Conservation (phyloP, 257 asterid species). For the Penstemon eatonii region DNA sequence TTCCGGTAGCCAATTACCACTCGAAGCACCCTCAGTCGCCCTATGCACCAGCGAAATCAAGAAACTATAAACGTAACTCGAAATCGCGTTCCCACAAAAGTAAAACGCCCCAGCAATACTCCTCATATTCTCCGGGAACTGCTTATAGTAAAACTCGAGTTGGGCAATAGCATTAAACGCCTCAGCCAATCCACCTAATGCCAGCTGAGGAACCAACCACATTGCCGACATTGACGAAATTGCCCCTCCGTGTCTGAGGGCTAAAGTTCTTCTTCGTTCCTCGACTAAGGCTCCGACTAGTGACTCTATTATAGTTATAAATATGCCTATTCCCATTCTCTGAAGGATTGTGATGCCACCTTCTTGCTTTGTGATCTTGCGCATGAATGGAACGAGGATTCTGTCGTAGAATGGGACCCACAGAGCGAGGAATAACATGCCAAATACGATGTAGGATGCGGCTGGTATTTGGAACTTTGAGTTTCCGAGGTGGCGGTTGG, state of each 20-base stretch:
- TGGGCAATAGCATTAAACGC: conserved; percentile 66
- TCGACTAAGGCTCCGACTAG: conserved; percentile 55
- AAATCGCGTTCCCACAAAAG: conserved; percentile 51
- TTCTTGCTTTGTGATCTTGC: conserved; percentile 37
- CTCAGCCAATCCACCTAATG: conserved; percentile 64
- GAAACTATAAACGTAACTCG: conserved; percentile 53
- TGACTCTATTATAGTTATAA: conserved; percentile 41
- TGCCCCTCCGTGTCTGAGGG: conserved; percentile 27
- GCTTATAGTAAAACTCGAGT: conserved; percentile 66
- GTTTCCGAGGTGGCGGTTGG: conserved; percentile 56
- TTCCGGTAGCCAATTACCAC: conserved; percentile 75
- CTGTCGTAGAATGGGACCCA: conserved; percentile 72
- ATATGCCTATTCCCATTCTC: conserved; percentile 63
- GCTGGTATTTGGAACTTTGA: conserved; percentile 65
- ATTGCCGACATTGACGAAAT: conserved; percentile 60
- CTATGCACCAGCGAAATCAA: conserved; percentile 48
- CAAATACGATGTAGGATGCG: conserved; percentile 61
- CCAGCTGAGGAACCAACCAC: conserved; percentile 74
- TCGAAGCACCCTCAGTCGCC: conserved; percentile 35
- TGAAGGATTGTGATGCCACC: conserved; percentile 71
- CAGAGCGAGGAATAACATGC: conserved; percentile 57
- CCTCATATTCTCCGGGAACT: conserved; percentile 89
- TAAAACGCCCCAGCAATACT: conserved; percentile 66
- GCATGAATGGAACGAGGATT: conserved; percentile 42
- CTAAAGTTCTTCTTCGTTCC: conserved; percentile 41